Base-by-base conservation (phyloP, 2,329 filamentous ascomycete species). In the Nemania serpens region DNA sequence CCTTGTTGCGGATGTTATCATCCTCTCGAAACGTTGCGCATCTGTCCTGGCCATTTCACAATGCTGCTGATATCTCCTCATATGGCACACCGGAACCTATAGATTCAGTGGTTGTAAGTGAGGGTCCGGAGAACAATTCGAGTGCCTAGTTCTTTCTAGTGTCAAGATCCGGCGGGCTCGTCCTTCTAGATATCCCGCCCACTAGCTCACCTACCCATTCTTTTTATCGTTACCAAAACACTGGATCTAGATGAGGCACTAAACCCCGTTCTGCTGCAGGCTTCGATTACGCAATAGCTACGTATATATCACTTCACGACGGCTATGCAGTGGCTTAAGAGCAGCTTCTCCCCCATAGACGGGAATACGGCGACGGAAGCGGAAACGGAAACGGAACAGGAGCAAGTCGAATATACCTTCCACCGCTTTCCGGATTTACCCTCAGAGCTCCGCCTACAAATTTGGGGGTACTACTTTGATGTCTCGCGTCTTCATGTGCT, bases 381-480 rank as follows among this genome's bases (percentile, higher is more conserved):
- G 18, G 36, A 53, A 12, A 17, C 33, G 18, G 25, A 29, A 7
- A 29, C 33, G 18, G 36, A 53, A 12, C 36, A 39, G 5, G 53
- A 55, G 15, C n/a, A 65, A 15, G 25, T 10, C 20, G 3, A 5
- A 4, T 22, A 25, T n/a, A 42, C 60, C 17, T 63, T 66, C 39
- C 48, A 55, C 34, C 55, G 25, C 10, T 66, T 66, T 52, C 52
- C 51, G 12, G 43, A 59, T 7, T 49, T 64, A 22, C 63, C 61
- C 13, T 52, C 58, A 5, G 63, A 66, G 48, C 54, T 66, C 17
- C 63, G 61, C 15, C n/a, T 64, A n/a, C 60, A 61, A 20, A 55
- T 66, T 7, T 66, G 61, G 63, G 52, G 59, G 17, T 39, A 62
- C 46, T 66, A 66, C 18, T 66, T 66, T 13, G 48, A 66, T 34